These are phyloP conservation scores for Scutellaria minor DNA, from an alignment of 257 asterid genomes.

Conservation along the genomic window DNA sequence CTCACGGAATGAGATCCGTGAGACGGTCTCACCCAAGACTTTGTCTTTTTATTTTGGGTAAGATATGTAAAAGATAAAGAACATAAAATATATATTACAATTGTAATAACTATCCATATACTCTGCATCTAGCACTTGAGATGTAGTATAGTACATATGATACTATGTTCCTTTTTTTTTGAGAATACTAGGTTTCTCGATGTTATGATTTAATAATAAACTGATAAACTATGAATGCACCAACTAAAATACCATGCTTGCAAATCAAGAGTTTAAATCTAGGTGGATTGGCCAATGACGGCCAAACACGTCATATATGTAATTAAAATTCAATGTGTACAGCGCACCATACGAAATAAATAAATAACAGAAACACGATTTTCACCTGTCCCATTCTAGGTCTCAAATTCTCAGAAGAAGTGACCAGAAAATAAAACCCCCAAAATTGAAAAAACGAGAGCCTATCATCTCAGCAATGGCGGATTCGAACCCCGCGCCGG, in stretches of 20 bases:
- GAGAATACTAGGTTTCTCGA: no score
- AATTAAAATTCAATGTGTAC: conserved; percentile 10
- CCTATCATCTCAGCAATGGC: conserved; percentile 58
- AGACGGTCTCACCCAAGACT: no score
- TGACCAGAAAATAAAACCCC: conserved; percentile 26
- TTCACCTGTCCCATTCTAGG: conserved; percentile 28
- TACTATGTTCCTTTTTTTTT: no score
- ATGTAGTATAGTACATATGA: no score
- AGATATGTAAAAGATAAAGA: no score
- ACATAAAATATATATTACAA: no score
- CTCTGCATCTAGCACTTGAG: no score
- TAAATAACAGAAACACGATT: neutral
- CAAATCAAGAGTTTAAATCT: neutral
- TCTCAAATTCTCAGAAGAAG: conserved; percentile 34
- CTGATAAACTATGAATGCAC: neutral
- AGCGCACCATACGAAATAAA: conserved; percentile 12
- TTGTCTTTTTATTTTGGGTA: no score
- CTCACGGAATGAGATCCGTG: no score
- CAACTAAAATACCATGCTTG: neutral
- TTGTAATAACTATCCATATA: no score
- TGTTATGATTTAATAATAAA: no score
- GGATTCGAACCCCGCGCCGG: conserved; percentile 62
- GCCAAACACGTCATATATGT: neutral
- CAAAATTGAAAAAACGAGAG: conserved; percentile 30
- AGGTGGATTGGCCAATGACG: neutral